Percentiles rank a stretch among this genome's conserved stretches.
Conservation (phyloP, 2,329 filamentous ascomycete genomes). For the Fusarium lyarnte region DNA sequence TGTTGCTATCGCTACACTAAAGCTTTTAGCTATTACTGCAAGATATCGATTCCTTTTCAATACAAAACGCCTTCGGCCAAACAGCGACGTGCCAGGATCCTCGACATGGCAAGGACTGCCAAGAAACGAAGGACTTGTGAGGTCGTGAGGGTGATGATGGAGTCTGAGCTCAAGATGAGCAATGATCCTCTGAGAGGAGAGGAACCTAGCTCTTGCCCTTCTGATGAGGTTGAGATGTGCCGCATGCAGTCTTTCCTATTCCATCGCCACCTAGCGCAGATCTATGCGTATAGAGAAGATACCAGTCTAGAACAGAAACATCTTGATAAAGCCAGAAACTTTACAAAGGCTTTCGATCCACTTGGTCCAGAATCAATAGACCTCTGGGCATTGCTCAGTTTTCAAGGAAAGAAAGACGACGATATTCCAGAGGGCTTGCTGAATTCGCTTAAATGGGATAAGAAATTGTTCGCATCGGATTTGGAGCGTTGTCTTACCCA, state of each 20-base stretch:
- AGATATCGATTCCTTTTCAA: neutral
- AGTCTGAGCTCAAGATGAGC: neutral
- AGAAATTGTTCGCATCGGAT: neutral
- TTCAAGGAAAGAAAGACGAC: neutral
- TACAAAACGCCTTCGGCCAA: neutral
- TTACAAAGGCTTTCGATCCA: neutral
- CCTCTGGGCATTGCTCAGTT: neutral
- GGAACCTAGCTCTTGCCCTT: fast-evolving
- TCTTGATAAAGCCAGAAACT: neutral
- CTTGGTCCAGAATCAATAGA: neutral
- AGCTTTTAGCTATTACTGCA: neutral
- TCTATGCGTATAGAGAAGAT: neutral
- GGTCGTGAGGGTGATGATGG: neutral
- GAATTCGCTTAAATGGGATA: neutral
- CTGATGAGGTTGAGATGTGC: neutral
- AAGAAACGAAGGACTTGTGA: neutral
- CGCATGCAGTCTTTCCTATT: neutral
- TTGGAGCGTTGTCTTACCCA: neutral
- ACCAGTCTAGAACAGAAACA: neutral
- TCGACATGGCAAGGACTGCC: neutral
- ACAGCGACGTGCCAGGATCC: neutral
- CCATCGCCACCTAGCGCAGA: neutral
- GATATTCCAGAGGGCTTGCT: neutral
- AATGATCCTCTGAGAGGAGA: neutral
- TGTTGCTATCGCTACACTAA: neutral